Evolutionary conservation across 163 green algal genomes (phyloP).

Genomic region (Volvox carteri): DNA sequence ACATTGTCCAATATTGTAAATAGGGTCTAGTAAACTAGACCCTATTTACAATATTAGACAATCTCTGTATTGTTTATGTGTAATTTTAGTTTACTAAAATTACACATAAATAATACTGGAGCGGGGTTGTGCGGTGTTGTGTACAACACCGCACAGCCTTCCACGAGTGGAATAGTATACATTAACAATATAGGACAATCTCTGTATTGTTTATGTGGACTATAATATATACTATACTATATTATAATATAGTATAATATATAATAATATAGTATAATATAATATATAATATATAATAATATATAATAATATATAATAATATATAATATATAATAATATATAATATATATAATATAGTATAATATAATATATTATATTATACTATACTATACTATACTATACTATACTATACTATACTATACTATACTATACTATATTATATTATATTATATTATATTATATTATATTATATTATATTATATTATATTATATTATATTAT

Average conservation of each 20-base stretch:
- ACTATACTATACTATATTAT: neutral
- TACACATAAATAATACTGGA: too few relatives aligned
- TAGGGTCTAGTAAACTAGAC: too few relatives aligned
- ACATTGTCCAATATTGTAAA: too few relatives aligned
- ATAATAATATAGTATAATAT: neutral
- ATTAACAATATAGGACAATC: too few relatives aligned
- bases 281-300: neutral
- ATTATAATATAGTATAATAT: neutral
- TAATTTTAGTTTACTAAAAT: too few relatives aligned
- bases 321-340: neutral
- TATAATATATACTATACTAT: neutral
- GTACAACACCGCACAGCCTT: too few relatives aligned
- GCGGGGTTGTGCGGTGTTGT: too few relatives aligned
- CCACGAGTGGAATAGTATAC: too few relatives aligned
- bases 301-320: too few relatives aligned
- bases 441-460: constrained; percentile 11
- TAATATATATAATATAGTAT: neutral
- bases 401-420: neutral
- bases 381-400: neutral
- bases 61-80: too few relatives aligned
- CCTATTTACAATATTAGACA: too few relatives aligned
- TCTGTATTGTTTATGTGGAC: too few relatives aligned
- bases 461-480: neutral
- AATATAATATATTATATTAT: neutral
- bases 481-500: constrained; percentile 11